A percentile compares a stretch with the other conserved stretches of the same genome.
Conservation (phyloP, 306 rosid species). For the Sicyos edulis region DNA sequence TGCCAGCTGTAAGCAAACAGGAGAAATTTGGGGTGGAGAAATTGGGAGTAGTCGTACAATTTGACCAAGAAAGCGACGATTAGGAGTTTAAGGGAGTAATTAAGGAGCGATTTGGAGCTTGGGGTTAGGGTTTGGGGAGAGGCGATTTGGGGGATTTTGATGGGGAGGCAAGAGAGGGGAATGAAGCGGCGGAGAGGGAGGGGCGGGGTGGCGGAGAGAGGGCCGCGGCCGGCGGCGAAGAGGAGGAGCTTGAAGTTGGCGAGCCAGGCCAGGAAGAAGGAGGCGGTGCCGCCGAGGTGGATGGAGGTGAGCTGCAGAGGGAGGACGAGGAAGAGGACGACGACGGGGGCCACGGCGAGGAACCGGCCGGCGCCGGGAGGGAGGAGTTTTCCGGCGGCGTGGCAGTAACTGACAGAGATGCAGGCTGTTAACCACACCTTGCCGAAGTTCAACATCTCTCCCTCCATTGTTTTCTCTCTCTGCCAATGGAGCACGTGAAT, state of each 20-base stretch:
- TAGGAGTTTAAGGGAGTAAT: slow-evolving; percentile 27
- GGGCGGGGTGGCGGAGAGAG: slow-evolving; percentile 32
- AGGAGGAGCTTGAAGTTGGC: slow-evolving; percentile 52
- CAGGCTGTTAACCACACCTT: slow-evolving; percentile 28
- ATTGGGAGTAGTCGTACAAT: slow-evolving; percentile 34
- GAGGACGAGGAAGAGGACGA: slow-evolving; percentile 34
- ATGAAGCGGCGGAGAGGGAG: slow-evolving; percentile 36
- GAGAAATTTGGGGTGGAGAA: slow-evolving; percentile 30
- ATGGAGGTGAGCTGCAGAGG: slow-evolving; percentile 41
- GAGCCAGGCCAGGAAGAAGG: slow-evolving; percentile 49
- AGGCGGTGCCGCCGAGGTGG: slow-evolving; percentile 36
- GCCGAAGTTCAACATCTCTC: slow-evolving; percentile 28
- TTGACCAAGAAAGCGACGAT: slow-evolving; percentile 29
- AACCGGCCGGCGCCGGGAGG: slow-evolving; percentile 32
- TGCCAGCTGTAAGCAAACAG: slow-evolving; percentile 36
- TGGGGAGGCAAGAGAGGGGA: slow-evolving; percentile 47
- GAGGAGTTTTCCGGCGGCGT: slow-evolving; percentile 25
- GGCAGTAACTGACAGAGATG: slow-evolving; percentile 36
- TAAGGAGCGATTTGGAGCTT: slow-evolving; percentile 3
- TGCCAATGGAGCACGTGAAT: no score
- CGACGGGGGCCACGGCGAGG: slow-evolving; percentile 32
- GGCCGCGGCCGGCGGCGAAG: slow-evolving; percentile 41
- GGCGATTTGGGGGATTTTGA: slow-evolving; percentile 26
- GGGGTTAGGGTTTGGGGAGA: not conserved
- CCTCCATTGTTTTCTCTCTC: slow-evolving; percentile 25